These are phyloP conservation scores for Knoxia roxburghii DNA, from an alignment of 257 asterid genomes.

Conservation along the genomic window DNA sequence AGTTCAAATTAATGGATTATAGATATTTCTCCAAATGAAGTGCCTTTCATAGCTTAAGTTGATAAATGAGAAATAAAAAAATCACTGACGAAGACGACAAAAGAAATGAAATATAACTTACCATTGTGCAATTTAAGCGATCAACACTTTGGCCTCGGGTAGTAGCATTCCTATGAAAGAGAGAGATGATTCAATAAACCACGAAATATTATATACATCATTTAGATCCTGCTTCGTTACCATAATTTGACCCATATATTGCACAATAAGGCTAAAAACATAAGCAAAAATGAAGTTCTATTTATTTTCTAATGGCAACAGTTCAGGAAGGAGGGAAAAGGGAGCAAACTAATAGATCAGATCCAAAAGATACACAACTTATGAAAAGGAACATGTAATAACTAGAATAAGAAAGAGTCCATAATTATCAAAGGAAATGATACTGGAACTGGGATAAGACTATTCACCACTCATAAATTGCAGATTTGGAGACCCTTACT, in stretches of 20 bases:
- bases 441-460: background rate
- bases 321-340: background rate
- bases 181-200: background rate
- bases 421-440: background rate
- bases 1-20: background rate
- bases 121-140: constrained; percentile 15
- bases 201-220: background rate
- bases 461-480: background rate
- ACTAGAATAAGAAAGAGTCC: background rate
- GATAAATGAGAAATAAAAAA: background rate
- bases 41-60: background rate
- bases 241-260: background rate
- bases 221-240: background rate
- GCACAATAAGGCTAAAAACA: background rate
- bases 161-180: constrained; percentile 13
- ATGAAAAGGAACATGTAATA: constrained; percentile 2
- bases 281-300: background rate
- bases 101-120: constrained; percentile 3
- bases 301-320: background rate
- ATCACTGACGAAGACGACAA: too few relatives aligned
- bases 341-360: background rate
- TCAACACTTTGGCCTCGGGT: constrained; percentile 16
- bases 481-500: background rate
- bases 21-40: background rate
- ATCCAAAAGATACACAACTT: background rate